Evolutionary conservation across 179 eudicot species (phyloP), one percentile per base, ranked within the genome.

Genomic region (Actinidia polygama): DNA sequence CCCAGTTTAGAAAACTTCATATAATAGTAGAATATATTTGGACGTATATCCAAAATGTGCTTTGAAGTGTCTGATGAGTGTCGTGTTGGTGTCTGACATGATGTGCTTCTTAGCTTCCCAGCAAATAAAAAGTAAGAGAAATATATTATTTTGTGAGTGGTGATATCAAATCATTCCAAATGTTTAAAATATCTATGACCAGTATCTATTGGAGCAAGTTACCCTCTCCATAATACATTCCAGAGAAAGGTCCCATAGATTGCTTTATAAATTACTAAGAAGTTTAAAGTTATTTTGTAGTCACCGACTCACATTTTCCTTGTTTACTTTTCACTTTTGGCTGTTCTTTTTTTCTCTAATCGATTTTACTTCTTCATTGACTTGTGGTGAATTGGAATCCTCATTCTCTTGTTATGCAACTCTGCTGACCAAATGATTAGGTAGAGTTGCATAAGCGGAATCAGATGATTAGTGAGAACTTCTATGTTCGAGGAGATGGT

Each of bases 401-500:
- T 72, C 8, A 5, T 71, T 40, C 44, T 7, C 57, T 80, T 58
- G 46, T 71, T 79, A n/a, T 10, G 18, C 53, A 55, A 36, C 21
- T 61, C 23, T 72, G 68, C 78, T 58, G 69, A 26, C 58, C 30
- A 23, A 11, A 47, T 62, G 51, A 54, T 66, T 68, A 84, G 87
- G 80, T 75, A 73, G 78, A 89, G 83, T 89, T 89, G 81, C 89
- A 91, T 85, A 94, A 91, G 88, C 92, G 90, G 84, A 93, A 94
- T 86, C 92, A 90, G 86, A 88, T 86, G 75, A 94, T 95, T 77
- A 91, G 93, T 85, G 93, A 94, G 80, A 92, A 94, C 86, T 95
- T 94, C 77, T 95, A 90, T 83, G 89, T 90, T 82, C 87, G 98
- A 84, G 96, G 98, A 78, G 98, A 94, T 89, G 98, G 96, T 62